phyloP scores from a whole-genome alignment of 2,329 filamentous ascomycete genomes.

The Clonostachys byssicola region DNA sequence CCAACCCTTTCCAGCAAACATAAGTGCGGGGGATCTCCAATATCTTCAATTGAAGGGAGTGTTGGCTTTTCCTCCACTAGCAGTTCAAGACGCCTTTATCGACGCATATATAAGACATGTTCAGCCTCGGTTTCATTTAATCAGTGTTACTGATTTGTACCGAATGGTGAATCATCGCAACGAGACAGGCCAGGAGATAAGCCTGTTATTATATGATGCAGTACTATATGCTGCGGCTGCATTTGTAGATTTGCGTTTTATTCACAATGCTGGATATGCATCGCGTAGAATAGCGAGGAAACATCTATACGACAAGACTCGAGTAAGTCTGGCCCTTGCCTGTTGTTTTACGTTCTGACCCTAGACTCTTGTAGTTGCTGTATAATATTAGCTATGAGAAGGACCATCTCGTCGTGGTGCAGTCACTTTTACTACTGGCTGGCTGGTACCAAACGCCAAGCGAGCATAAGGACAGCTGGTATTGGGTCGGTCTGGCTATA shows the following conservation, averaged over 20 bases:
- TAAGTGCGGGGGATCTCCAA: too few species aligned
- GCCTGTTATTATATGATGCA: slow-evolving; percentile 85
- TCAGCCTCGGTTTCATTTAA: slow-evolving; percentile 87
- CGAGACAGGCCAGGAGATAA: slow-evolving; percentile 62
- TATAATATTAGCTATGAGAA: slow-evolving; percentile 96
- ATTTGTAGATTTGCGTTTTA: slow-evolving; percentile 75
- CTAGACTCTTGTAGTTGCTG: slow-evolving; percentile 53
- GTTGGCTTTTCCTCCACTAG: slow-evolving; percentile 65
- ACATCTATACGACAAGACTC: slow-evolving; percentile 82
- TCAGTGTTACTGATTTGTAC: slow-evolving; percentile 48
- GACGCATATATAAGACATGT: slow-evolving; percentile 85
- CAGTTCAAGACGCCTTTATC: slow-evolving; percentile 75
- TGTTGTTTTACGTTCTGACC: slow-evolving; percentile 9
- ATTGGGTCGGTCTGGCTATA: slow-evolving; percentile 98
- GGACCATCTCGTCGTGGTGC: slow-evolving; percentile 83
- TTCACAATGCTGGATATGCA: slow-evolving; percentile 73
- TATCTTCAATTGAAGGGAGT: slow-evolving; percentile 60
- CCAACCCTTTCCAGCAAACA: too few species aligned
- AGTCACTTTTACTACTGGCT: slow-evolving; percentile 86
- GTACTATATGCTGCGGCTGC: slow-evolving; percentile 92
- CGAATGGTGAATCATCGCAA: slow-evolving; percentile 16
- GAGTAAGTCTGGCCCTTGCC: slow-evolving; percentile 42
- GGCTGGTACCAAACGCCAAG: slow-evolving; percentile 92
- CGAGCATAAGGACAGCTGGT: slow-evolving; percentile 97
- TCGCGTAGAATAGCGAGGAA: slow-evolving; percentile 80